Percentiles rank a stretch among this genome's conserved stretches.
These are phyloP conservation scores for Lentithecium fluviatile DNA, from an alignment of 495 filamentous ascomycete genomes.

Conservation along the genomic window DNA sequence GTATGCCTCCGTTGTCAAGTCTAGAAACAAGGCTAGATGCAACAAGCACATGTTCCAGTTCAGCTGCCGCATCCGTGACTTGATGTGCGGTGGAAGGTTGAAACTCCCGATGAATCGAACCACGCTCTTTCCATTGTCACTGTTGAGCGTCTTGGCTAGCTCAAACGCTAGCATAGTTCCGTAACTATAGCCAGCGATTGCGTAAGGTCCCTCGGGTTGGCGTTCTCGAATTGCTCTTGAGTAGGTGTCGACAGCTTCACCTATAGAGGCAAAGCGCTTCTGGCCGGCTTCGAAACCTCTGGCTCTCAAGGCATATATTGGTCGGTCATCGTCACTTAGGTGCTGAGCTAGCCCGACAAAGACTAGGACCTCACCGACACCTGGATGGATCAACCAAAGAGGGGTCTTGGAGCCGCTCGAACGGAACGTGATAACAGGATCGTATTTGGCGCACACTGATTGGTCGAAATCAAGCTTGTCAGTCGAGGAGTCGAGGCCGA, in stretches of 20 bases:
- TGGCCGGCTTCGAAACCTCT: constrained; percentile 53
- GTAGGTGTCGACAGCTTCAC: constrained; percentile 48
- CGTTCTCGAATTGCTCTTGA: constrained; percentile 44
- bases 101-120: constrained; percentile 45
- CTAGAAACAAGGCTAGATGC: constrained; percentile 52
- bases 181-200: constrained; percentile 56
- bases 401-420: constrained; percentile 50
- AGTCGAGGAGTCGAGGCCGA: too few relatives aligned
- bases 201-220: constrained; percentile 58
- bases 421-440: constrained; percentile 51
- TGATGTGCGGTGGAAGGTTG: constrained; percentile 56
- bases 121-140: constrained; percentile 33
- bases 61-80: constrained; percentile 51
- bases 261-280: constrained; percentile 41
- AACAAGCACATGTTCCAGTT: constrained; percentile 50
- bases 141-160: constrained; percentile 49
- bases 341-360: constrained; percentile 53
- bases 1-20: constrained; percentile 46
- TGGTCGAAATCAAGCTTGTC: constrained; percentile 21
- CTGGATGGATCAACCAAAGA: constrained; percentile 59
- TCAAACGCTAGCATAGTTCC: constrained; percentile 59
- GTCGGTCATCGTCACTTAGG: constrained; percentile 51
- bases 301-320: constrained; percentile 55
- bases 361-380: constrained; percentile 57
- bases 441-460: constrained; percentile 36